Evolutionary conservation across 2,329 filamentous ascomycete genomes (phyloP).

Genomic region (Aspergillus texensis): DNA sequence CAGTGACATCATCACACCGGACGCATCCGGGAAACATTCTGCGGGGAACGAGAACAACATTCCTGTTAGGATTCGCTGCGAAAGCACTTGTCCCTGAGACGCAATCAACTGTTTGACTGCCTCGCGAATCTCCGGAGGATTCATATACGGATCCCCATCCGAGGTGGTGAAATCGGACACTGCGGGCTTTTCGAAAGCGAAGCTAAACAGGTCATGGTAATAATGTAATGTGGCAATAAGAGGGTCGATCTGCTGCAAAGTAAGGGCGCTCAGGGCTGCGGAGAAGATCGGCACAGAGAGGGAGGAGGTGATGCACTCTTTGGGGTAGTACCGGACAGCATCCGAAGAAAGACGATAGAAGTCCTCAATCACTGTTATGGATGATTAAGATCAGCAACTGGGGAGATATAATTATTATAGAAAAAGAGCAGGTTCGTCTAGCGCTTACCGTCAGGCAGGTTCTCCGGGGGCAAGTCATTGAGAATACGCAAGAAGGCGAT

Average conservation of each 20-base stretch:
- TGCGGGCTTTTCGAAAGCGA: conserved; percentile 73
- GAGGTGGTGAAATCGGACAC: conserved; percentile 61
- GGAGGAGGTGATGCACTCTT: conserved; percentile 76
- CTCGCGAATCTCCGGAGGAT: conserved; percentile 69
- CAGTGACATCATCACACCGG: conserved; percentile 83
- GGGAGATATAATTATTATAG: neutral
- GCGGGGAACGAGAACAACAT: conserved; percentile 99
- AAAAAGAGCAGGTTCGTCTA: neutral
- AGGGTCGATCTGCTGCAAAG: conserved; percentile 87
- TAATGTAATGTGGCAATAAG: conserved; percentile 91
- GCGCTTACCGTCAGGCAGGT: conserved; percentile 68
- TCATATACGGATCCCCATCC: conserved; percentile 61
- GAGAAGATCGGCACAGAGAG: conserved; percentile 83
- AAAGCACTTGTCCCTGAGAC: conserved; percentile 72
- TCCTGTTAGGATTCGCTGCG: conserved; percentile 88
- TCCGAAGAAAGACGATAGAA: conserved; percentile 94
- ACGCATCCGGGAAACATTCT: conserved; percentile 93
- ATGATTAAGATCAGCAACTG: conserved; percentile 16
- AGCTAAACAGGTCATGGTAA: conserved; percentile 85
- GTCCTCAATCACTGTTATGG: conserved; percentile 75
- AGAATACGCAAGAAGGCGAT: conserved; percentile 86
- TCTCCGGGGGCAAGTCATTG: conserved; percentile 76
- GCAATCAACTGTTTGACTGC: conserved; percentile 73
- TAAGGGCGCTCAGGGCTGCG: conserved; percentile 82
- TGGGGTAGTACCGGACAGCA: conserved; percentile 88